Conservation (phyloP, 495 filamentous ascomycete species). For the Rhypophila decipiens region DNA sequence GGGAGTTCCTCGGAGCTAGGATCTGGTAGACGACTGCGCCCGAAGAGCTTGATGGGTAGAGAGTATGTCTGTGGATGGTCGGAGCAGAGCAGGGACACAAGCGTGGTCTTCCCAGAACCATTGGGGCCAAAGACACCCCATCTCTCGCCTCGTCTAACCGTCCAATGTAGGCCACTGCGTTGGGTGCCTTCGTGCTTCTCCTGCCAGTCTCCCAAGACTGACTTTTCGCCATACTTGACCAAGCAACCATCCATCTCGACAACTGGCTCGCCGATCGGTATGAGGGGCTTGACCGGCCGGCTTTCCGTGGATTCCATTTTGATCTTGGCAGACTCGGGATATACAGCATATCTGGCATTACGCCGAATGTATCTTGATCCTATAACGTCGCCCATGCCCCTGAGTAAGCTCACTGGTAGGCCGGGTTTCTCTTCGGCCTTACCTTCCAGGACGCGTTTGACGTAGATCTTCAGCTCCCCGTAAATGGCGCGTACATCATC, state of each 20-base stretch:
- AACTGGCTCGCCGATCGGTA: constrained; percentile 61
- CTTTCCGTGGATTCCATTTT: background rate
- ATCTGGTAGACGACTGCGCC: constrained; percentile 69
- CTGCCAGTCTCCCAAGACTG: constrained; percentile 73
- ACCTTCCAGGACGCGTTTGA: constrained; percentile 31
- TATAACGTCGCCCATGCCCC: constrained; percentile 10
- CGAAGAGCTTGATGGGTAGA: constrained; percentile 78
- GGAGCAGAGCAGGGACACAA: constrained; percentile 85
- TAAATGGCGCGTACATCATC: constrained; percentile 48
- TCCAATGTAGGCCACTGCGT: constrained; percentile 69
- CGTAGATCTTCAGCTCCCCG: constrained; percentile 36
- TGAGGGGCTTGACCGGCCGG: too few species aligned
- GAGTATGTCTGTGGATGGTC: constrained; percentile 95
- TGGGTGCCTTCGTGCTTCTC: constrained; percentile 43
- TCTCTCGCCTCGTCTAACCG: constrained; percentile 70
- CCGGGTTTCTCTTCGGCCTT: constrained; percentile 25
- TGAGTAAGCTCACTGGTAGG: constrained; percentile 28
- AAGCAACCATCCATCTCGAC: constrained; percentile 80
- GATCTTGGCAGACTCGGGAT: background rate
- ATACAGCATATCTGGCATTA: background rate
- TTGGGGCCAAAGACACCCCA: constrained; percentile 93
- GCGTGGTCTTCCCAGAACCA: constrained; percentile 85
- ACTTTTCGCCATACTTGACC: constrained; percentile 72
- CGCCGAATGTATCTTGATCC: too few species aligned
- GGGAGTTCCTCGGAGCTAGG: constrained; percentile 57